A percentile compares a stretch with the other conserved stretches of the same genome.
phyloP scores from a whole-genome alignment of 2,329 filamentous ascomycete genomes.

The Metarhizium album region DNA sequence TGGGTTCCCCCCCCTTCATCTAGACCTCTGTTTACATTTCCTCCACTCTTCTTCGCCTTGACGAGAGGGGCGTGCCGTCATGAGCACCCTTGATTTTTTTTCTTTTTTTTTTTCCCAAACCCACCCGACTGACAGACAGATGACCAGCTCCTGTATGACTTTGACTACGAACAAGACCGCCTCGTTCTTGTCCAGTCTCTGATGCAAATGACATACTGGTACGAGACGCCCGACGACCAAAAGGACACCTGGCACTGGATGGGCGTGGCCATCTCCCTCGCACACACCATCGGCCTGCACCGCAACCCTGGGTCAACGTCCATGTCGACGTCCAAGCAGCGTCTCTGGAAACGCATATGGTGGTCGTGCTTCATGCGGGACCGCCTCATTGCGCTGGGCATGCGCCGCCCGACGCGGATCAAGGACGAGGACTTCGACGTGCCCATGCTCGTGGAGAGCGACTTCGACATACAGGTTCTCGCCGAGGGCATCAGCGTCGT shows the following conservation, averaged over 20 bases:
- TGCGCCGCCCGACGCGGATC: conserved; percentile 85
- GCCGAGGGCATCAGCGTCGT: conserved; percentile 59
- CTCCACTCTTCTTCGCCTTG: no score
- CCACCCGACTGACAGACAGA: conserved; percentile 14
- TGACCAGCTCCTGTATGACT: conserved; percentile 74
- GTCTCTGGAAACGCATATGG: conserved; percentile 91
- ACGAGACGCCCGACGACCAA: conserved; percentile 91
- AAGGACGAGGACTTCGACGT: conserved; percentile 92
- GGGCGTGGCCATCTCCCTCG: conserved; percentile 86
- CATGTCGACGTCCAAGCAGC: conserved; percentile 64
- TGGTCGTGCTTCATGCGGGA: conserved; percentile 97
- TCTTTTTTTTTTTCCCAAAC: no score
- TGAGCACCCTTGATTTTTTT: no score
- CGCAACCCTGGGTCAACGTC: conserved; percentile 69
- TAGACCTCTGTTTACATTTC: no score
- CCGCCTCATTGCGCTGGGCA: conserved; percentile 81
- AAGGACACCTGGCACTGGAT: conserved; percentile 99
- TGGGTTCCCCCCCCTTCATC: no score
- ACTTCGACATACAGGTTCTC: conserved; percentile 69
- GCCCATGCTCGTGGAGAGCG: conserved; percentile 72
- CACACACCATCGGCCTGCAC: conserved; percentile 87
- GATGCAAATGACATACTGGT: conserved; percentile 93
- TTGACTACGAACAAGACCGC: conserved; percentile 87
- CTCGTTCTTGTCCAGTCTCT: conserved; percentile 81
- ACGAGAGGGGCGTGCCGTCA: no score